Evolutionary conservation across 192 early-diverging fungal genomes (phyloP), one percentile per base, ranked within the genome.

Genomic region (Haplosporangium gracile): DNA sequence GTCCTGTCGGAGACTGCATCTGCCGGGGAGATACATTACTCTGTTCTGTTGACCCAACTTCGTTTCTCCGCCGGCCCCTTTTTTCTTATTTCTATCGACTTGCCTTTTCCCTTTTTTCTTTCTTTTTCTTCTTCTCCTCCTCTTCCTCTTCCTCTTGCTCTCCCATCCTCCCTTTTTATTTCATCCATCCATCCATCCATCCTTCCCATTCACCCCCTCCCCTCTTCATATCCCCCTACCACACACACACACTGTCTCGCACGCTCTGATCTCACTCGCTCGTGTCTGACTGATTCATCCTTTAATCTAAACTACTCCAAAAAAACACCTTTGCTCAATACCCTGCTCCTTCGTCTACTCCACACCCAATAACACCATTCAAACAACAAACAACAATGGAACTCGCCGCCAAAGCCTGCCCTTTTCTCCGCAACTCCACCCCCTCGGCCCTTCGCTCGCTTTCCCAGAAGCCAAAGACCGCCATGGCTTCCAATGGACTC

Each of bases 351-450:
- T 3, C 42, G 16, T 6, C 57, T 4, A 51, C 47, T 18, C 42
- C 49, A 20, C 49, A 68, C 70, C 32, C 26, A 51, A 68, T 5
- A 32, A 18, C 51, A 38, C 29, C 34, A 60, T 51, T 60, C 51
- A 26, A 68, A 6, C 43, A 63, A 42, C 70, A 34, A 77, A 5
- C 40, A 65, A 69, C 76, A 65, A 85, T 85, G 83, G 83, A 85
- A 85, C 76, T 86, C 79, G 84, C 78, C 36, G 75, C 84, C 26
- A 92, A 88, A 69, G 83, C 90, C 45, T 97, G 96, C 89, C 96
- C 96, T 75, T 97, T 96, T 88, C 91, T 97, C 45, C 93, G 94
- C 65, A 91, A 91, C 76, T 93, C 94, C 38, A 92, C 95, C 38
- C 92, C 93, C 42, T 88, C 92, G n/a, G 91, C 92, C 60, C 90